Evolutionary conservation across 352 stramenopile genomes (phyloP).

Genomic region (Phytopythium ostracodes): DNA sequence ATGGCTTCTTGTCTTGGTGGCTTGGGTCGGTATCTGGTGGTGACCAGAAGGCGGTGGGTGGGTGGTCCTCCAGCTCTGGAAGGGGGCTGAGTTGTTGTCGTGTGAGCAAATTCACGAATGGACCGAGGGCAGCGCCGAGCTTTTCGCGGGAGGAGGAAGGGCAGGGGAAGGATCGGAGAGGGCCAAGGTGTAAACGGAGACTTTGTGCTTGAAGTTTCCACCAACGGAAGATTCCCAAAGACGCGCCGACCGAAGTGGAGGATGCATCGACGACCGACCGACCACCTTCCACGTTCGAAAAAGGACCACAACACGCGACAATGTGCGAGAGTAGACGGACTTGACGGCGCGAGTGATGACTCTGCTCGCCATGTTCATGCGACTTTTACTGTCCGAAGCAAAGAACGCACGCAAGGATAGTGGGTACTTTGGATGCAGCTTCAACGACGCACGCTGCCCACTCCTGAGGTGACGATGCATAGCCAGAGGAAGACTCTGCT

Average conservation of each 20-base stretch:
- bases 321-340: no score
- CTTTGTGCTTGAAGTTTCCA: neutral
- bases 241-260: no score
- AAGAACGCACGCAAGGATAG: neutral
- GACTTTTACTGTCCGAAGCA: neutral
- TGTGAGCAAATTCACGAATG: conserved; percentile 1
- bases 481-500: no score
- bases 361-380: no score
- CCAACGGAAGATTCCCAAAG: no score
- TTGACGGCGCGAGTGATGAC: no score
- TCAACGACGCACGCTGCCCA: neutral
- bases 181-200: no score
- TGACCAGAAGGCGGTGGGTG: neutral
- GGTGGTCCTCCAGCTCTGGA: neutral
- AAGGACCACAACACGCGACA: no score
- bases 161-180: no score
- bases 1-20: neutral
- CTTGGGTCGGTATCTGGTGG: neutral
- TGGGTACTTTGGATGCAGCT: conserved; percentile 2
- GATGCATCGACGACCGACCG: no score
- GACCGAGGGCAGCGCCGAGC: neutral
- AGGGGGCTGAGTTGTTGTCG: neutral
- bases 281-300: neutral
- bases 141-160: neutral
- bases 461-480: neutral